Base-by-base conservation (phyloP, 306 rosid genomes). In the Citrullus colocynthis region DNA sequence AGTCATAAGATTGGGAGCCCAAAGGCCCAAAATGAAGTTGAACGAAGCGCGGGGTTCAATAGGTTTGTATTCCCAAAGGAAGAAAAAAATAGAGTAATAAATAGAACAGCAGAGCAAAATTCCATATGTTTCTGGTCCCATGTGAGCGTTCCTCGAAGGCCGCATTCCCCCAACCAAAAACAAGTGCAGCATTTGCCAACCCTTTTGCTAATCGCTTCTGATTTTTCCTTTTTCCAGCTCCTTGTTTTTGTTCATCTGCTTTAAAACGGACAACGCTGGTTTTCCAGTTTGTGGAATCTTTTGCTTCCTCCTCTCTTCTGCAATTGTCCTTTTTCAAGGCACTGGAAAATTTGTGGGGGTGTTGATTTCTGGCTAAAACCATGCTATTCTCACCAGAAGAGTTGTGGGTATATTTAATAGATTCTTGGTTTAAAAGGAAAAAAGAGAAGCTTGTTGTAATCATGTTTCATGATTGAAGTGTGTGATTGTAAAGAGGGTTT, bases 131-230 rank as follows among this genome's bases (percentile, higher is more conserved):
- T 85, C 83, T 79, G 87, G 83, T 87, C 89, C 90, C 98, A 90
- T 90, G 96, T 90, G 98, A 91, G 76, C 36, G 21, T 81, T 82
- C 81, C 93, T 89, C 76, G 89, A 85, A 78, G 83, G 78, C 74
- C 72, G 93, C 79, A 85, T 76, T 85, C 85, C 55, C 61, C 84
- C 87, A 78, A 82, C 88, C 86, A 86, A 74, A 81, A 80, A 86
- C 87, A 82, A 84, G 81, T 36, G 70, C 81, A 81, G 67, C 79
- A 56, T 82, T 81, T 79, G 80, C 86, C 66, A 49, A 44, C 78
- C 44, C 85, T 75, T 70, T 69, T 28, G 62, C 79, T 34, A 34
- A 65, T 52, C 28, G 72, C 45, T 10, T 73, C 9, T 42, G 18
- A 49, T 80, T 76, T 69, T 75, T 77, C 78, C 64, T 13, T 55